Evolutionary conservation across 2,329 filamentous ascomycete genomes (phyloP).

Genomic region (Phyllosticta ampelicida): DNA sequence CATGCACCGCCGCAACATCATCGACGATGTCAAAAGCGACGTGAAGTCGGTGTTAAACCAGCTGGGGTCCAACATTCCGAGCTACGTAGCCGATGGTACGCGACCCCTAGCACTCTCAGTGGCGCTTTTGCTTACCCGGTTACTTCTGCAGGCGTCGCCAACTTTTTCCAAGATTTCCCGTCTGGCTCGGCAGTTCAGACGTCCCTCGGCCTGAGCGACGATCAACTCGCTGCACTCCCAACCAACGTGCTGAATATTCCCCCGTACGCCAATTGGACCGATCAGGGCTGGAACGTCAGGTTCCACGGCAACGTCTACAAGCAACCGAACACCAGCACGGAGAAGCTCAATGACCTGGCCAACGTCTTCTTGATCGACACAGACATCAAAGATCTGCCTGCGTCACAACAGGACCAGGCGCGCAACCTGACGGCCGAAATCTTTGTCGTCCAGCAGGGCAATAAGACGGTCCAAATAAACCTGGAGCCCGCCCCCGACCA

Average conservation of each 20-base stretch:
- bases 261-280: conserved; percentile 61
- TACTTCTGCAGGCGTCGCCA: conserved; percentile 40
- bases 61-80: conserved; percentile 24
- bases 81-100: conserved; percentile 27
- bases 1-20: conserved; percentile 20
- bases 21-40: conserved; percentile 23
- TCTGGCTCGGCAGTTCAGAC: conserved; percentile 50
- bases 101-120: not conserved
- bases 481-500: conserved; percentile 49
- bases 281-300: conserved; percentile 64
- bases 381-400: conserved; percentile 47
- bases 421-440: conserved; percentile 64
- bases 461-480: conserved; percentile 53
- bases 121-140: not conserved
- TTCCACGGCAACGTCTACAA: conserved; percentile 78
- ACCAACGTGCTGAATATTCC: conserved; percentile 63
- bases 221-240: conserved; percentile 50
- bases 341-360: conserved; percentile 56
- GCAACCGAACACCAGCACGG: conserved; percentile 55
- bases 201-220: conserved; percentile 48
- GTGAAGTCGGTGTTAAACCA: conserved; percentile 22
- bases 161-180: conserved; percentile 58
- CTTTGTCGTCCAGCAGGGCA: conserved; percentile 61
- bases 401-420: conserved; percentile 53
- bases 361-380: conserved; percentile 60